Evolutionary conservation across 202 grass and related monocot species (phyloP), one percentile per base, ranked within the genome.

Genomic region (Sporobolus alterniflorus): DNA sequence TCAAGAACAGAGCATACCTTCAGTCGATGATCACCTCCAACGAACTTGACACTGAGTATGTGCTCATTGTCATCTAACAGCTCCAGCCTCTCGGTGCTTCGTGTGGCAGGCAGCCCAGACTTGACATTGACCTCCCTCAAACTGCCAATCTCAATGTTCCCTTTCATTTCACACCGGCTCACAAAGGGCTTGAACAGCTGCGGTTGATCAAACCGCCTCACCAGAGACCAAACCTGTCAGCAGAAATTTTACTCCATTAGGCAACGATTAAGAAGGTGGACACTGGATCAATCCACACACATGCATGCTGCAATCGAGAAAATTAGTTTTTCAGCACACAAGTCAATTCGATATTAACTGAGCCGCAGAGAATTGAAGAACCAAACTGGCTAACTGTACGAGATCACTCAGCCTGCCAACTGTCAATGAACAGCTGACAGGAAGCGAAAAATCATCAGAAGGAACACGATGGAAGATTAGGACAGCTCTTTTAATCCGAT

Each of bases 151-250:
- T 92, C 91, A 49, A 90, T 67, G 81, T 88, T 89, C 17, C 85
- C 89, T 17, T 88, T 86, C 87, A 97, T 89, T 83, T 92, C 85
- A 67, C 94, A 97, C 77, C 91, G 89, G 76, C 94, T 97, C 28
- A 97, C 78, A 72, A 97, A 97, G 51, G 94, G 94, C 83, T 97
- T 97, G 87, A 94, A 97, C 75, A 94, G 92, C 34, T 97, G 89
- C 12, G 94, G 94, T 75, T 97, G 91, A 93, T 97, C 94, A 82
- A 97, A 97, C 65, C 94, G 89, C 87, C 94, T 92, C 86, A 97
- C 89, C 52, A 97, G 84, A 85, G 94, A 97, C 94, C 94, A 97
- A 71, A 97, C 94, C 94, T 97, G 67, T 18, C 73, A 73, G 44
- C n/a, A n/a, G n/a, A 76, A 5, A 66, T 67, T 62, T 62, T 62